phyloP scores from a whole-genome alignment of 2,329 filamentous ascomycete species.

The Diaporthe sp. region DNA sequence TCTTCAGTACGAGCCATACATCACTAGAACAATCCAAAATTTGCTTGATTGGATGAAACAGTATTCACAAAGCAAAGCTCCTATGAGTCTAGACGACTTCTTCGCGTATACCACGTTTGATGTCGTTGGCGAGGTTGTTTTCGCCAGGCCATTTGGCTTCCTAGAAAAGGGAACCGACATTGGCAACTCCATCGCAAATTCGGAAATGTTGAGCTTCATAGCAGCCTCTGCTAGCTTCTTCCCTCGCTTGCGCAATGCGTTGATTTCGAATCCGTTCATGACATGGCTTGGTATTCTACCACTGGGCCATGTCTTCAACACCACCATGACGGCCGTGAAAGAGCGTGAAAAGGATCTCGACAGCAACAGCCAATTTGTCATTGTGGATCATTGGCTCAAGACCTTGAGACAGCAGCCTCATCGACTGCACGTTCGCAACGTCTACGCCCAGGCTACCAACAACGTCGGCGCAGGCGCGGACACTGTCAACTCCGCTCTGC shows the following conservation, averaged over 20 bases:
- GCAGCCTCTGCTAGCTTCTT: constrained; percentile 39
- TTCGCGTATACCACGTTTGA: constrained; percentile 45
- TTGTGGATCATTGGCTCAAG: constrained; percentile 42
- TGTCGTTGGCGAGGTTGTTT: constrained; percentile 46
- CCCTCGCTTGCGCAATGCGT: constrained; percentile 35
- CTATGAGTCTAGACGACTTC: constrained; percentile 38
- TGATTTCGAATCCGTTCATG: constrained; percentile 42
- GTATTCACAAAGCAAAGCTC: constrained; percentile 25
- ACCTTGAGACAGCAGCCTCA: constrained; percentile 35
- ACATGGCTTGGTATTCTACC: constrained; percentile 40
- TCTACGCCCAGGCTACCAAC: constrained; percentile 37
- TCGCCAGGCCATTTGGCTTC: constrained; percentile 44
- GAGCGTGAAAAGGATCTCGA: constrained; percentile 35
- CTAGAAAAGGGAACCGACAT: constrained; percentile 43
- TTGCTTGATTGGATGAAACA: constrained; percentile 38
- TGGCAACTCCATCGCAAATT: constrained; percentile 31
- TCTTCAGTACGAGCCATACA: constrained; percentile 36
- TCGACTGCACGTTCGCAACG: constrained; percentile 38
- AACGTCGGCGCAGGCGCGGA: constrained; percentile 39
- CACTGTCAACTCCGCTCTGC: constrained; percentile 38
- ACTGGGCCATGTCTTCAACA: constrained; percentile 39
- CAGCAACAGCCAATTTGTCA: constrained; percentile 36
- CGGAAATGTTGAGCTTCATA: constrained; percentile 8
- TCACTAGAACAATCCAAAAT: constrained; percentile 34
- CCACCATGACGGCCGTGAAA: constrained; percentile 35